phyloP scores from a whole-genome alignment of 352 stramenopile species.

The Bremia lactucae region DNA sequence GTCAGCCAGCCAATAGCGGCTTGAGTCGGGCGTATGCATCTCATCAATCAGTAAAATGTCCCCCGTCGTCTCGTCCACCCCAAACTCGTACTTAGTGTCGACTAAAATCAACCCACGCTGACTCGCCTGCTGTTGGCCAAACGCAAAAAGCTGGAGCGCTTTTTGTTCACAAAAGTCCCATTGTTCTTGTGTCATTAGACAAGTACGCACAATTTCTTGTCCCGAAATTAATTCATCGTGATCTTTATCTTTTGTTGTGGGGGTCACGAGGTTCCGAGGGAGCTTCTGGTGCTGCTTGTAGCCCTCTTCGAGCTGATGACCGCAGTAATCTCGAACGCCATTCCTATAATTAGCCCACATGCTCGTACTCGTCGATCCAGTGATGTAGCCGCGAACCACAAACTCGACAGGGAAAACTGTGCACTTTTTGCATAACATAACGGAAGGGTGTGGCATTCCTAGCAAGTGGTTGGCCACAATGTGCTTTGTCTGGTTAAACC shows the following conservation, averaged over 20 bases:
- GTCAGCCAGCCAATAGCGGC: constrained; percentile 87
- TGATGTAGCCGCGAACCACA: constrained; percentile 95
- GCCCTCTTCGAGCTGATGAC: constrained; percentile 89
- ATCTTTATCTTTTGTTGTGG: constrained; percentile 97
- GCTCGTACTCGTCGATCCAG: constrained; percentile 94
- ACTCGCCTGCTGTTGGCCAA: constrained; percentile 87
- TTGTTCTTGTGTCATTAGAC: constrained; percentile 94
- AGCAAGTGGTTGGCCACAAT: constrained; percentile 97
- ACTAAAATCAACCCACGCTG: constrained; percentile 95
- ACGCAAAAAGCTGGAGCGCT: constrained; percentile 87
- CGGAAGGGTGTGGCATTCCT: constrained; percentile 89
- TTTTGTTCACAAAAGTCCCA: constrained; percentile 93
- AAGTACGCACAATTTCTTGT: constrained; percentile 86
- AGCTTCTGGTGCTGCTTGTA: constrained; percentile 97
- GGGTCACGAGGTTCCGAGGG: constrained; percentile 90
- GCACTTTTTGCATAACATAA: constrained; percentile 94
- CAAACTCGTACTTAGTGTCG: constrained; percentile 96
- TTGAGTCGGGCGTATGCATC: constrained; percentile 98
- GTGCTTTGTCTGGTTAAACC: constrained; percentile 93
- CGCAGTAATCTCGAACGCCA: constrained; percentile 93
- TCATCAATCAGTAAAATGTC: constrained; percentile 97
- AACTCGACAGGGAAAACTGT: constrained; percentile 97
- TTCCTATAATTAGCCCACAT: constrained; percentile 99
- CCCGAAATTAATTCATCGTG: constrained; percentile 97
- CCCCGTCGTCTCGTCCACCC: constrained; percentile 58